Base-by-base conservation (phyloP, 23 red algal genomes). In the Gracilaria gracilis region DNA sequence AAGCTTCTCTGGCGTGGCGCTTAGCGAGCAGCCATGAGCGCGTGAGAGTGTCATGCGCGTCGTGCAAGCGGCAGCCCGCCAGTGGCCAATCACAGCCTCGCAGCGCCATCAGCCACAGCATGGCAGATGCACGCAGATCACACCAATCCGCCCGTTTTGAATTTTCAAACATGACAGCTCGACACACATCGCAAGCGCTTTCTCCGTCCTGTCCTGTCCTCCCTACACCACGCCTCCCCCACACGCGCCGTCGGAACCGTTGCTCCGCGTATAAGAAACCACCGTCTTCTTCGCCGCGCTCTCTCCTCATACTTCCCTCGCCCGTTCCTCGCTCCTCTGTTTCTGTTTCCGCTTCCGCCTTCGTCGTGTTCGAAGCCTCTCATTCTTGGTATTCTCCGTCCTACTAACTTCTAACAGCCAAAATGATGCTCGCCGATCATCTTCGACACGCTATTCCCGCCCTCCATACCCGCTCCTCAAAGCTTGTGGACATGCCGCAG, bases 351-450 rank as follows among this genome's bases (percentile, higher is more conserved):
- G 6, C 25, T 12, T 33, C 25, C 61, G 25, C 24, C 14, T 27
- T 24, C 8, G 25, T 33, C 25, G n/a, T n/a, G n/a, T n/a, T n/a
- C n/a, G n/a, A n/a, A n/a, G n/a, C 51, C 51, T 6, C 51, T 1
- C 19, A 6, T 15, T 1, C 51, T 1, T 15, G 9, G 14, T 55
- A 19, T 15, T 17, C 51, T 19, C 9, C 11, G 17, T 9, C 32
- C 6, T 14, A 7, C 64, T 24, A 11, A 37, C 28, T 64, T 4
- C 7, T 31, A 64, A 64, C 24, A 44, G 17, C 39, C 69, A 46
- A 77, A 0, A 77, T 77, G 72, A 77, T 77, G 72, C 72, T 77
- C 72, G 34, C 72, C 23, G 23, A 77, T 5, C 31, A 25, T 28
- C 21, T 77, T 32, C 38, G 72, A 9, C 72, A 77, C 4, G 72